These are phyloP conservation scores for Coemansia sp. DNA, from an alignment of 192 early-diverging fungal species.

Conservation along the genomic window DNA sequence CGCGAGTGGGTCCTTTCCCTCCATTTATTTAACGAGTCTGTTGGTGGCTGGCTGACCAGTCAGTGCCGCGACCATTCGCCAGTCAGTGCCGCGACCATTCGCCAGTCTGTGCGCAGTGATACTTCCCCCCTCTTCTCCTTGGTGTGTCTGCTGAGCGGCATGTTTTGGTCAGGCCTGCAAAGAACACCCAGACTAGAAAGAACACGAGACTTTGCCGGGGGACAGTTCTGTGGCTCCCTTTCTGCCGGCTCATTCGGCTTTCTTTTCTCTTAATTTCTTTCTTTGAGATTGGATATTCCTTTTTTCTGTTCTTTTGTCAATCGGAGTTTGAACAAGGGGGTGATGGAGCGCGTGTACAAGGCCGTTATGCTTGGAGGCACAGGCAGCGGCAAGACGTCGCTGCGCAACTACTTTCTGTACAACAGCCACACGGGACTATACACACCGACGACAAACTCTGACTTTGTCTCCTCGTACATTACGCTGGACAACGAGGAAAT, in stretches of 20 bases:
- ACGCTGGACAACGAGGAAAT: constrained; percentile 14
- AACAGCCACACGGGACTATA: constrained; percentile 30
- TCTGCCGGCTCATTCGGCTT: background rate
- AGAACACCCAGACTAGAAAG: background rate
- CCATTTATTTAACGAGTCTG: too few species aligned
- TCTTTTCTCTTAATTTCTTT: background rate
- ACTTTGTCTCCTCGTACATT: constrained; percentile 46
- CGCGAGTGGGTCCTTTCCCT: background rate
- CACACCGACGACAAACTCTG: constrained; percentile 27
- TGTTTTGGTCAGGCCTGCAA: background rate
- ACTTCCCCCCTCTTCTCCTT: too few species aligned
- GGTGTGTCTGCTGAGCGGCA: background rate
- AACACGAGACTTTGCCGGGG: background rate
- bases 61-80: background rate
- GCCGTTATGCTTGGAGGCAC: constrained; percentile 40
- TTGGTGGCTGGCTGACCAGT: background rate
- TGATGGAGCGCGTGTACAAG: constrained; percentile 33
- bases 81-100: background rate
- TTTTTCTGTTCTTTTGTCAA: background rate
- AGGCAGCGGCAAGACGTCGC: constrained; percentile 37
- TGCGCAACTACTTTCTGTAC: constrained; percentile 45
- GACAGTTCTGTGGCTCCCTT: background rate
- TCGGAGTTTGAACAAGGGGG: background rate
- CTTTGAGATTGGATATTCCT: background rate
- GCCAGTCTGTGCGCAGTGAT: background rate